phyloP scores from a whole-genome alignment of 2,329 filamentous ascomycete genomes.

The Fusarium poae region DNA sequence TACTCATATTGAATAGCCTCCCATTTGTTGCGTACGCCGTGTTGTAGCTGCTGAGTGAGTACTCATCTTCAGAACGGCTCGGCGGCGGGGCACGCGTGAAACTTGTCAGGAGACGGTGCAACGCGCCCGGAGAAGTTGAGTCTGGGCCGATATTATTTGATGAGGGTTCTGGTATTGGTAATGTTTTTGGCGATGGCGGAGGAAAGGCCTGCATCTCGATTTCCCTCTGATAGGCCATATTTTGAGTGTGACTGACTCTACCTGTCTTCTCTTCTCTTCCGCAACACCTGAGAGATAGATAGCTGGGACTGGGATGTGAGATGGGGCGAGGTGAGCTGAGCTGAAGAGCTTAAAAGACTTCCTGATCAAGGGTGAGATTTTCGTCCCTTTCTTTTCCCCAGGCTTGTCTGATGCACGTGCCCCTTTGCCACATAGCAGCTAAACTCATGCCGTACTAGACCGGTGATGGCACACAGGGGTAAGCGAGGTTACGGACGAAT shows the following conservation, averaged over 20 bases:
- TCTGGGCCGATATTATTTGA: background rate
- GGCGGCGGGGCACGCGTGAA: constrained; percentile 32
- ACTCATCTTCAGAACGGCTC: constrained; percentile 22
- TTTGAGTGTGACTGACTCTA: background rate
- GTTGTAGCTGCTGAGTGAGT: constrained; percentile 25
- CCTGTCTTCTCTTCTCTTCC: background rate
- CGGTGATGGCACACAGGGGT: background rate
- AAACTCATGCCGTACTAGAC: constrained; percentile 5
- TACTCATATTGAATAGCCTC: constrained; percentile 64
- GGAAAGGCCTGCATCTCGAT: constrained; percentile 36
- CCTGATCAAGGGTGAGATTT: constrained; percentile 9
- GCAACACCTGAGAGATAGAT: background rate
- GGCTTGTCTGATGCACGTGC: constrained; percentile 22
- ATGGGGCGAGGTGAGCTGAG: background rate
- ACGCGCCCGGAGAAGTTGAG: background rate
- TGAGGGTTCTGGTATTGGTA: background rate
- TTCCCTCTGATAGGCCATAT: constrained; percentile 45
- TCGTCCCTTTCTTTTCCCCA: constrained; percentile 12
- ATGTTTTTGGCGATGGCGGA: constrained; percentile 9
- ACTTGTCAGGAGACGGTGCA: constrained; percentile 26
- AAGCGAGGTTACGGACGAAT: constrained; percentile 3
- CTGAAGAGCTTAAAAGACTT: background rate
- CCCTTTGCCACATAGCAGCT: constrained; percentile 14
- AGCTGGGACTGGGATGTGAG: background rate
- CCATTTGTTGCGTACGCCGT: constrained; percentile 26